Conservation (phyloP, 202 grass and related monocot species). For the Schoenoplectus triqueter region DNA sequence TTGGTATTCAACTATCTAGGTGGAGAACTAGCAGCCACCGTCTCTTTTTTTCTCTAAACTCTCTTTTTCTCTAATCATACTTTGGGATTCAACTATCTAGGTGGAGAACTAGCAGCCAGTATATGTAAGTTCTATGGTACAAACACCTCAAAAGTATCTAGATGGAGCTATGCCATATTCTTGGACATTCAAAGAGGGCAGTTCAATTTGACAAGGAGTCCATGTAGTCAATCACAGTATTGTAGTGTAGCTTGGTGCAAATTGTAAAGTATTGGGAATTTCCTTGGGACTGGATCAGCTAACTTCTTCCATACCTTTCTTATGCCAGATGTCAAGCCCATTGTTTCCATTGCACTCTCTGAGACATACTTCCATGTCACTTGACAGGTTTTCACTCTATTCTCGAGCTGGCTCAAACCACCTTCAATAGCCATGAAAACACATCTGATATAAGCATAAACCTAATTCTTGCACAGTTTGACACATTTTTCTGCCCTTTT, state of each 20-base stretch:
- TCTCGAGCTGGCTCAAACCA: conserved; percentile 44
- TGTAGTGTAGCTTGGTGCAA: background rate
- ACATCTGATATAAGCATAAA: background rate
- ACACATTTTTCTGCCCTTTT: background rate
- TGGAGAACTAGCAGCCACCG: background rate
- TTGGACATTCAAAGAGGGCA: background rate
- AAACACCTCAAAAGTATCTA: background rate
- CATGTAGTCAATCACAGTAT: background rate
- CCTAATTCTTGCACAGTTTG: background rate
- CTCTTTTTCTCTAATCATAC: background rate
- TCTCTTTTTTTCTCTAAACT: background rate
- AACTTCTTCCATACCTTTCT: conserved; percentile 59
- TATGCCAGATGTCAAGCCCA: conserved; percentile 84
- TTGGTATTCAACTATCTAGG: background rate
- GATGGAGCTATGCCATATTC: conserved; percentile 9
- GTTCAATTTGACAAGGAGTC: background rate
- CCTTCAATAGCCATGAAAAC: conserved; percentile 46
- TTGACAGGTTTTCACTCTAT: conserved; percentile 30
- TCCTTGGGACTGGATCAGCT: background rate
- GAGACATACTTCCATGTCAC: conserved; percentile 54
- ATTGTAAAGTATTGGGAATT: background rate
- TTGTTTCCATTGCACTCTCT: conserved; percentile 53
- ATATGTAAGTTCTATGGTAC: background rate
- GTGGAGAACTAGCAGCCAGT: background rate
- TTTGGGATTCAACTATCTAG: background rate